These are phyloP conservation scores for Phlegmacium glaucopus DNA, from an alignment of 768 basidiomycete genomes.

Conservation along the genomic window DNA sequence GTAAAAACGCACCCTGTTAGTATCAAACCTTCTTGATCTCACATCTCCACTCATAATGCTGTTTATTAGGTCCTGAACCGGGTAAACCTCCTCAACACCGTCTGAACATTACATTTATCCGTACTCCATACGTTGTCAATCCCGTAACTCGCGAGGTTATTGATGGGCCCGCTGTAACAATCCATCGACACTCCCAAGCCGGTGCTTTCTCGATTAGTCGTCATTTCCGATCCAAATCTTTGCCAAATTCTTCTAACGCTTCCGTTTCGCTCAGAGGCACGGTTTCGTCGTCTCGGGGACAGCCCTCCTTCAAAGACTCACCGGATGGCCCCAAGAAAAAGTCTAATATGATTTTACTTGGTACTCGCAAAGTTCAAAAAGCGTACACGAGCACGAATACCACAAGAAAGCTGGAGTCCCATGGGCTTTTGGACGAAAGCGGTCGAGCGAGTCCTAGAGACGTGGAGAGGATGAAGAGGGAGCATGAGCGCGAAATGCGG, in stretches of 20 bases:
- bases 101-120: slow-evolving; percentile 55
- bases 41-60: neutral
- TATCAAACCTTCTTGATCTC: slow-evolving; percentile 3
- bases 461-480: slow-evolving; percentile 28
- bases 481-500: slow-evolving; percentile 19
- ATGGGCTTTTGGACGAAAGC: slow-evolving; percentile 59
- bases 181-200: slow-evolving; percentile 82
- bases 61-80: slow-evolving; percentile 39
- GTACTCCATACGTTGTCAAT: slow-evolving; percentile 40
- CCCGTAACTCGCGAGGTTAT: slow-evolving; percentile 26
- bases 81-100: slow-evolving; percentile 66
- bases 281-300: slow-evolving; percentile 13
- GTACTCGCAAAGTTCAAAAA: slow-evolving; percentile 72
- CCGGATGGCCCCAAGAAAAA: slow-evolving; percentile 23
- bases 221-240: slow-evolving; percentile 36
- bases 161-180: slow-evolving; percentile 60
- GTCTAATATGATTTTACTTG: slow-evolving; percentile 58
- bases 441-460: slow-evolving; percentile 28
- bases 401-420: slow-evolving; percentile 62
- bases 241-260: slow-evolving; percentile 1
- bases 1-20: slow-evolving; percentile 40
- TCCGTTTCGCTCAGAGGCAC: slow-evolving; percentile 6
- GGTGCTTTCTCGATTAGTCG: slow-evolving; percentile 78
- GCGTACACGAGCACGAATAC: slow-evolving; percentile 76
- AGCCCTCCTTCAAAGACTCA: slow-evolving; percentile 21